A percentile compares a stretch with the other conserved stretches of the same genome.
phyloP scores from a whole-genome alignment of 225 moss, liverwort and hornwort genomes.

The Thuidium tamariscinum region DNA sequence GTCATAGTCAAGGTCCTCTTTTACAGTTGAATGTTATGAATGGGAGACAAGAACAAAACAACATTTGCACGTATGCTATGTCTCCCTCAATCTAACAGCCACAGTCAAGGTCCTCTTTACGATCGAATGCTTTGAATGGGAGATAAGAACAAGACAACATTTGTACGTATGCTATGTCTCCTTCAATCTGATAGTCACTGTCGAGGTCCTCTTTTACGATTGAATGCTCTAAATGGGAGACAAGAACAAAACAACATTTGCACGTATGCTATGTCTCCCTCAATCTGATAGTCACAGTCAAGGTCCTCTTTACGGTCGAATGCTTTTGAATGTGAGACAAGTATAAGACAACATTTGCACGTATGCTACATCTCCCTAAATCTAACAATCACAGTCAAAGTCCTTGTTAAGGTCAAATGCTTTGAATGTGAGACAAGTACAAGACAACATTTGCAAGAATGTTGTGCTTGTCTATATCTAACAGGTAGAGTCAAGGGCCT shows the following conservation, averaged over 20 bases:
- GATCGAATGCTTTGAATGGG: not conserved
- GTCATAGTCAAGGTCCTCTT: too few relatives aligned
- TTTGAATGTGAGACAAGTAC: not conserved
- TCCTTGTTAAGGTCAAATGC: not conserved
- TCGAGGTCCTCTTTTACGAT: too few relatives aligned
- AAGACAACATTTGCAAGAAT: not conserved
- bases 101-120: too few relatives aligned
- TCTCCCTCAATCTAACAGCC: not conserved
- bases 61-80: not conserved
- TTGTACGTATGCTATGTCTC: not conserved
- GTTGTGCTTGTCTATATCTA: too few relatives aligned
- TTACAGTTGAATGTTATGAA: not conserved
- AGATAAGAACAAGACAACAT: not conserved
- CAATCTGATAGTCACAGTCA: too few relatives aligned
- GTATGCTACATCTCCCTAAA: too few relatives aligned
- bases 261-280: too few relatives aligned
- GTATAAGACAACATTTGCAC: too few relatives aligned
- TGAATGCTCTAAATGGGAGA: too few relatives aligned
- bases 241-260: too few relatives aligned
- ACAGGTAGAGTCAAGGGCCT: accelerated
- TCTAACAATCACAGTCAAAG: not conserved
- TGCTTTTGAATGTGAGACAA: not conserved
- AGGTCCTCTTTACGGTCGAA: too few relatives aligned
- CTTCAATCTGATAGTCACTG: not conserved
- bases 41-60: not conserved